phyloP scores from a whole-genome alignment of 495 filamentous ascomycete genomes.

The Chaetomium tenue region DNA sequence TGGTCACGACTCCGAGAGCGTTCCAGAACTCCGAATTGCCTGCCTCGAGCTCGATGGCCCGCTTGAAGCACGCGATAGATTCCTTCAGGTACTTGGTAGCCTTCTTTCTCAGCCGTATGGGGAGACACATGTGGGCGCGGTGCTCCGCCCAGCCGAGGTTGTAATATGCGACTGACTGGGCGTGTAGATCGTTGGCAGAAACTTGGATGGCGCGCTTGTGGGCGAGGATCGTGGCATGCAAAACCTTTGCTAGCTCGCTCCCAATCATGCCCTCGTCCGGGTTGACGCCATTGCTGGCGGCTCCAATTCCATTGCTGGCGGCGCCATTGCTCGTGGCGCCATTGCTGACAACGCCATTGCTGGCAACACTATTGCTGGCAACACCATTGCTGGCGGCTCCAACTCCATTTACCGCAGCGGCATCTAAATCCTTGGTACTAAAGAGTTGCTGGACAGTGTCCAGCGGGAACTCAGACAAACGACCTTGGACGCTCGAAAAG shows the following conservation, averaged over 20 bases:
- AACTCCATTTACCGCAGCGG: conserved; percentile 68
- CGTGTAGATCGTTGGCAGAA: conserved; percentile 72
- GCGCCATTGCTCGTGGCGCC: too few species aligned
- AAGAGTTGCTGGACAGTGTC: conserved; percentile 57
- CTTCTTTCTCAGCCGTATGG: conserved; percentile 46
- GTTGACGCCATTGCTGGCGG: conserved; percentile 42
- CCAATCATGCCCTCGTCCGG: conserved; percentile 49
- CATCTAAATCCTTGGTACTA: conserved; percentile 49
- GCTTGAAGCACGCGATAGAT: conserved; percentile 89
- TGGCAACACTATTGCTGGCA: too few species aligned
- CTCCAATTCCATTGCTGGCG: too few species aligned
- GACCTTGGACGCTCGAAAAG: conserved; percentile 73
- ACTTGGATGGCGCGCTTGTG: conserved; percentile 81
- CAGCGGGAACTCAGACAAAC: conserved; percentile 56
- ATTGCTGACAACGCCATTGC: too few species aligned
- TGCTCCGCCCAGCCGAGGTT: conserved; percentile 95
- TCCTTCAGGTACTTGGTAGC: conserved; percentile 69
- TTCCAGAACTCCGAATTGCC: conserved; percentile 99
- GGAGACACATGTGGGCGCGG: conserved; percentile 66
- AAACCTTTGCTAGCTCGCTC: conserved; percentile 47
- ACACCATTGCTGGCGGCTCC: conserved; percentile 47
- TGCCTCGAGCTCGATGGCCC: conserved; percentile 91
- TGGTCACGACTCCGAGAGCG: conserved; percentile 85
- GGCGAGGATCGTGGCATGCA: conserved; percentile 73
- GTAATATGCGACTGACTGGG: conserved; percentile 94